Percentiles rank a stretch among this genome's conserved stretches.
Evolutionary conservation across 495 filamentous ascomycete species (phyloP).

Genomic region (Lineolata rhizophorae): DNA sequence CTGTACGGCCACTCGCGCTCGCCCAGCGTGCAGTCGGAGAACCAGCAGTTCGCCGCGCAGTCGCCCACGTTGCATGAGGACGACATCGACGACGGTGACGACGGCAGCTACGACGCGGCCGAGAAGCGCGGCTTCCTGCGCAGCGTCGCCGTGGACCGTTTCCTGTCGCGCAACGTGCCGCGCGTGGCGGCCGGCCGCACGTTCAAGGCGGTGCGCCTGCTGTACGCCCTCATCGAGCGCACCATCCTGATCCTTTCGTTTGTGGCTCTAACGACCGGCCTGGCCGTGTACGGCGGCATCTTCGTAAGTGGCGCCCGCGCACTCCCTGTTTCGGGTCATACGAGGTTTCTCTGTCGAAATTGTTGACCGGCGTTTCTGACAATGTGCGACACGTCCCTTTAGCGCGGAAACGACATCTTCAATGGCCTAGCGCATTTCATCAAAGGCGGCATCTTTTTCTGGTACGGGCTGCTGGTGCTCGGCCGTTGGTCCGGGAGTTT

Average conservation of each 20-base stretch:
- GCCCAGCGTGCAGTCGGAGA: slow-evolving; percentile 27
- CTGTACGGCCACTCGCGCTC: slow-evolving; percentile 41
- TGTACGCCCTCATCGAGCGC: slow-evolving; percentile 39
- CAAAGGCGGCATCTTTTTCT: slow-evolving; percentile 94
- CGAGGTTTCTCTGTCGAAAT: too few relatives aligned
- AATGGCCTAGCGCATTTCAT: slow-evolving; percentile 84
- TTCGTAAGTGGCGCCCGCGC: slow-evolving; percentile 27
- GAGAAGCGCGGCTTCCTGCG: slow-evolving; percentile 24
- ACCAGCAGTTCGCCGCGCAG: slow-evolving; percentile 20
- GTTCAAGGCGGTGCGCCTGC: slow-evolving; percentile 30
- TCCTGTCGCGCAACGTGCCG: slow-evolving; percentile 23
- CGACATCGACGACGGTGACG: slow-evolving; percentile 21
- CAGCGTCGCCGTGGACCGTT: slow-evolving; percentile 24
- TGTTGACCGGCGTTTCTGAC: neutral
- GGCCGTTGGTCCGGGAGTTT: slow-evolving; percentile 84
- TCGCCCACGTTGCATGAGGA: slow-evolving; percentile 26
- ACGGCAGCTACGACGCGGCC: slow-evolving; percentile 19
- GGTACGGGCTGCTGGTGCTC: slow-evolving; percentile 75
- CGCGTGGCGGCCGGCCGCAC: slow-evolving; percentile 32
- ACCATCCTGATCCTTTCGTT: slow-evolving; percentile 44
- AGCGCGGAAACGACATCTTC: slow-evolving; percentile 44
- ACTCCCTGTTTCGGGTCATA: neutral
- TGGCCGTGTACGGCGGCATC: slow-evolving; percentile 46
- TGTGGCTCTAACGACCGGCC: slow-evolving; percentile 36
- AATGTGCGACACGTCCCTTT: slow-evolving; percentile 4